phyloP scores from a whole-genome alignment of 2,329 filamentous ascomycete genomes.

The Escovopsis weberi region DNA sequence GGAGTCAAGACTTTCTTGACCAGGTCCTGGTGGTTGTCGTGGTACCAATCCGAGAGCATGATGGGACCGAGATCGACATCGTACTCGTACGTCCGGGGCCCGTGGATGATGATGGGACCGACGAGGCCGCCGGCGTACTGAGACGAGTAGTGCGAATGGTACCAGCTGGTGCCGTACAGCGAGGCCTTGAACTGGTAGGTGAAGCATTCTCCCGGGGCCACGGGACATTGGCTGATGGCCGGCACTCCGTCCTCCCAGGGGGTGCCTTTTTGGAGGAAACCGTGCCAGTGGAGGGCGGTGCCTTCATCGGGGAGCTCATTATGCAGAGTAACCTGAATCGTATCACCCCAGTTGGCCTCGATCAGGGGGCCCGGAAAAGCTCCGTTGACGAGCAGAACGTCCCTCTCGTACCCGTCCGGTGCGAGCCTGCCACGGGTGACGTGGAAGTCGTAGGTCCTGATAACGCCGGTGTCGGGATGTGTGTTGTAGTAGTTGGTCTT shows the following conservation, averaged over 20 bases:
- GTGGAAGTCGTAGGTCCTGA: conserved; percentile 39
- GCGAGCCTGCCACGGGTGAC: conserved; percentile 34
- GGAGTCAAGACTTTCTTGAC: conserved; percentile 32
- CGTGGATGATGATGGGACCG: conserved; percentile 48
- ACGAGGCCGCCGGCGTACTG: conserved; percentile 46
- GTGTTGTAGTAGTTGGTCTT: conserved; percentile 35
- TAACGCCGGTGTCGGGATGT: conserved; percentile 37
- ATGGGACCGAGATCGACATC: conserved; percentile 49
- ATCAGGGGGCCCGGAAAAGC: conserved; percentile 54
- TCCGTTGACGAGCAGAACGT: conserved; percentile 47
- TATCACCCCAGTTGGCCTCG: conserved; percentile 48
- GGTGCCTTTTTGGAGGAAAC: conserved; percentile 32
- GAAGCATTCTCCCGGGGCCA: conserved; percentile 42
- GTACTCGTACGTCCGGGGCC: conserved; percentile 30
- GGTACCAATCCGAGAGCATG: conserved; percentile 46
- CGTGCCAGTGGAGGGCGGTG: conserved; percentile 38
- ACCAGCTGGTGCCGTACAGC: conserved; percentile 42
- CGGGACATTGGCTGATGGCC: conserved; percentile 47
- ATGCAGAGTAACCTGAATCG: conserved; percentile 48
- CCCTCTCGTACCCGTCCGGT: conserved; percentile 40
- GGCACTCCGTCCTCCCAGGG: conserved; percentile 40
- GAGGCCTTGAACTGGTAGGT: conserved; percentile 39
- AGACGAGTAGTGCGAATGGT: conserved; percentile 45
- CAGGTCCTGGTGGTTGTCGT: conserved; percentile 32
- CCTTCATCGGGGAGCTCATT: conserved; percentile 50